Evolutionary conservation across 352 stramenopile species (phyloP), one percentile per base, ranked within the genome.

Genomic region (Phytophthora tentaculata): DNA sequence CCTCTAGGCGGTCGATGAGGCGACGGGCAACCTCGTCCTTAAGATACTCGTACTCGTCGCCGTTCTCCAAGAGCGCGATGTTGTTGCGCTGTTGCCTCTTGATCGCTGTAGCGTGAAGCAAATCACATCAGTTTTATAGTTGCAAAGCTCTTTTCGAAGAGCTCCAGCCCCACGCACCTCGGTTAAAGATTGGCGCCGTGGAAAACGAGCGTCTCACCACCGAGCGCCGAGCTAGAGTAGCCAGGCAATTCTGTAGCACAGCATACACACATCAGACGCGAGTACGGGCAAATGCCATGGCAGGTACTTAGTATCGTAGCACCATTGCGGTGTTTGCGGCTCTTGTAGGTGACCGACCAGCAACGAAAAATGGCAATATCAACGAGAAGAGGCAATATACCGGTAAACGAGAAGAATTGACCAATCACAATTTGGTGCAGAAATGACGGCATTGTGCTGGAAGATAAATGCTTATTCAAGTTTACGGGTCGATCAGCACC

Each of bases 31-130:
- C 88, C 63, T 96, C 86, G 56, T 94, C 85, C 67, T 93, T 92
- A 28, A 96, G 67, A 61, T 96, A 96, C 59, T 96, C 88, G 68
- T 90, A 94, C 66, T 96, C 85, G 44, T 82, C 73, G 35, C 77
- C 75, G 56, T 89, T 87, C 12, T 72, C 54, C 20, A 90, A 69
- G 20, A 77, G 37, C 12, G 85, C 83, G 23, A 84, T 80, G 62
- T 91, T 95, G 73, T 95, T 94, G 45, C 83, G 84, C 62, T 96
- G 88, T 71, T 89, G 82, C 19, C 88, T 75, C 73, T 96, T 96
- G 57, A 83, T 70, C 19, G 76, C 88, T 76, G 49, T 44, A 88
- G 60, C n/a, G 60, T 39, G 32, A 16, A 35, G 29, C n/a, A 72
- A 17, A 29, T n/a, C 10, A 1, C 1, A 19, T 47, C 20, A 44